Evolutionary conservation across 352 stramenopile species (phyloP).

Genomic region (Phytophthora pluvialis): DNA sequence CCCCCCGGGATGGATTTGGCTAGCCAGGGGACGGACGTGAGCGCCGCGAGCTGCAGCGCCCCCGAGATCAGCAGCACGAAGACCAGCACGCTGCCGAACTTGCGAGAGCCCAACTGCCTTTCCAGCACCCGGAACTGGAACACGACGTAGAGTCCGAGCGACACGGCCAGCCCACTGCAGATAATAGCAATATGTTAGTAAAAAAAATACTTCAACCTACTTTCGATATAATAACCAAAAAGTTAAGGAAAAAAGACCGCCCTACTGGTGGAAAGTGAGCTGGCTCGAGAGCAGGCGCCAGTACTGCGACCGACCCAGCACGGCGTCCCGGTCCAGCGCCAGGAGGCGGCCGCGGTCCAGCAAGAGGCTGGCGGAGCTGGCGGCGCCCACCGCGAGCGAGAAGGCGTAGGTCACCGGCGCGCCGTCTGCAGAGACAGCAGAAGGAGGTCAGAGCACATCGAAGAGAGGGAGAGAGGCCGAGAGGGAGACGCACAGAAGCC

Average conservation of each 20-base stretch:
- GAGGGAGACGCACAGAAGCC: conserved; percentile 73
- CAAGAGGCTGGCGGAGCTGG: conserved; percentile 70
- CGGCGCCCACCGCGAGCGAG: conserved; percentile 67
- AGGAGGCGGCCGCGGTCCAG: conserved; percentile 65
- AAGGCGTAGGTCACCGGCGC: conserved; percentile 83
- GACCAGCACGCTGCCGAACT: conserved; percentile 81
- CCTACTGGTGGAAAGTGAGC: conserved; percentile 79
- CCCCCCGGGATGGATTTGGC: conserved; percentile 57
- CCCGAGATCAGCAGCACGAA: conserved; percentile 66
- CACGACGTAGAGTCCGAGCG: conserved; percentile 83
- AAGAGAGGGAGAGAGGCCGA: conserved; percentile 22
- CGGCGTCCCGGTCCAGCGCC: conserved; percentile 55
- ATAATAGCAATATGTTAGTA: conserved; percentile 15
- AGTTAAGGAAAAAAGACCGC: conserved; percentile 10
- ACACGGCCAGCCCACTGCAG: conserved; percentile 73
- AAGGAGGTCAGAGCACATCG: neutral
- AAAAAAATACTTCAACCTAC: neutral
- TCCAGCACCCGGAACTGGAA: conserved; percentile 89
- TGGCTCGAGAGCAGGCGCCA: conserved; percentile 78
- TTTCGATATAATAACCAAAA: neutral
- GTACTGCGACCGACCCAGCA: conserved; percentile 64
- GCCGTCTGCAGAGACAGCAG: conserved; percentile 50
- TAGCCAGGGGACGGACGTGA: conserved; percentile 51
- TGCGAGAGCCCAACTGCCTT: conserved; percentile 84
- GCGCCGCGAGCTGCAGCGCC: conserved; percentile 49